These are phyloP conservation scores for Chamaecyparis obtusa DNA, from an alignment of 75 land plant species.

Conservation along the genomic window DNA sequence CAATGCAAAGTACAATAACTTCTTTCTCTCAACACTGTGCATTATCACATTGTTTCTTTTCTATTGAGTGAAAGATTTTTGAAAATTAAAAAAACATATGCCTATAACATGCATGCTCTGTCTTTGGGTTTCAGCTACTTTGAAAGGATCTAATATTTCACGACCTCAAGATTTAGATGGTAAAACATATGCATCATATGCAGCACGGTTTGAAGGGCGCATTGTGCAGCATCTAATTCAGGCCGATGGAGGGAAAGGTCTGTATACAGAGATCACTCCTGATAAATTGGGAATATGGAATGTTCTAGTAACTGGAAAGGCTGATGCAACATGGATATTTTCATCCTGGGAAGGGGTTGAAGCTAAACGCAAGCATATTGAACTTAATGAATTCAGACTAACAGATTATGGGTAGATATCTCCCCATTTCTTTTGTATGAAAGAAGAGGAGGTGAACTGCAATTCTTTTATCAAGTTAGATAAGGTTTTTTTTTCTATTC, in stretches of 20 bases:
- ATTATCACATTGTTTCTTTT: neutral
- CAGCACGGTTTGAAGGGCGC: neutral
- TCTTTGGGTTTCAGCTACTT: neutral
- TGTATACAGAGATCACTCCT: neutral
- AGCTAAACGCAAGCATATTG: slow-evolving; percentile 13
- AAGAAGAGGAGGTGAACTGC: neutral
- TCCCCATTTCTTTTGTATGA: neutral
- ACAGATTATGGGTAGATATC: slow-evolving; percentile 20
- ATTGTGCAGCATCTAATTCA: neutral
- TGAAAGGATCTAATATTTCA: neutral
- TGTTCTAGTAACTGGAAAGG: slow-evolving; percentile 18
- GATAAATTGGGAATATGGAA: slow-evolving; percentile 26
- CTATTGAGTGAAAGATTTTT: neutral
- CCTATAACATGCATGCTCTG: neutral
- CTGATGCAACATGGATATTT: slow-evolving; percentile 36
- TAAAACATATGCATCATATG: neutral
- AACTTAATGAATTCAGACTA: slow-evolving; percentile 26
- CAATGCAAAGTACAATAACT: neutral
- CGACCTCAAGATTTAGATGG: neutral
- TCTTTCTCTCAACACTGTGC: neutral
- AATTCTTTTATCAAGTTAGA: neutral
- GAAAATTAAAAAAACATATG: neutral
- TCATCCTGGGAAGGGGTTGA: slow-evolving; percentile 28
- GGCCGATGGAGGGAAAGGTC: neutral
- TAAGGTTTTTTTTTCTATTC: neutral